phyloP scores from a whole-genome alignment of 73 alveolate species.

The Tetrahymena borealis region DNA sequence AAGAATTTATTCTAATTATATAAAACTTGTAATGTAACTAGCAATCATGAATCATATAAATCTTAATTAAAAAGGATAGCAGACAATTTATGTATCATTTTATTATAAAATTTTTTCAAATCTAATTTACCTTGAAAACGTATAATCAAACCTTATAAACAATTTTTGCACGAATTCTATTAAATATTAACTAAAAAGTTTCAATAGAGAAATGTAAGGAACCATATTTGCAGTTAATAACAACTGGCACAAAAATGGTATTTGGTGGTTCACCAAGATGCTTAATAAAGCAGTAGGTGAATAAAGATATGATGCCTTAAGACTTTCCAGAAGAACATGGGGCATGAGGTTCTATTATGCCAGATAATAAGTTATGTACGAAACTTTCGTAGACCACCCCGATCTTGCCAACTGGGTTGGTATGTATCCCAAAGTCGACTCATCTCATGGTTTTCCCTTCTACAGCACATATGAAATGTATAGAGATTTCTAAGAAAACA shows the following conservation, averaged over 20 bases:
- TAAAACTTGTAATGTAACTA: no score
- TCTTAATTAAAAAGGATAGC: no score
- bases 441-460: slow-evolving; percentile 41
- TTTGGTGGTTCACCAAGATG: slow-evolving; percentile 47
- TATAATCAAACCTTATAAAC: no score
- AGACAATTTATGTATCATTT: no score
- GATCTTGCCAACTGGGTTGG: slow-evolving; percentile 39
- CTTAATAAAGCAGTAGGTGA: slow-evolving; percentile 34
- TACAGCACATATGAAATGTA: slow-evolving; percentile 30
- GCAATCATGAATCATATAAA: no score
- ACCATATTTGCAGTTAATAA: slow-evolving; percentile 17
- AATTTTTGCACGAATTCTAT: no score
- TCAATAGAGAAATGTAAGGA: not conserved
- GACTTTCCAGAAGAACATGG: slow-evolving; percentile 29
- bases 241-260: slow-evolving; percentile 30
- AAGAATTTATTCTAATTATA: no score
- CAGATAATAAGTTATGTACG: slow-evolving; percentile 27
- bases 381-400: slow-evolving; percentile 37
- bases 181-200: no score
- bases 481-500: slow-evolving; percentile 45
- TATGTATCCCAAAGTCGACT: slow-evolving; percentile 40
- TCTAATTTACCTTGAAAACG: no score
- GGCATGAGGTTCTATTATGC: slow-evolving; percentile 37
- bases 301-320: slow-evolving; percentile 38
- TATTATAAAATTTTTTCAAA: no score